phyloP scores from a whole-genome alignment of 2,329 filamentous ascomycete species.

The Fusarium nisikadoi region DNA sequence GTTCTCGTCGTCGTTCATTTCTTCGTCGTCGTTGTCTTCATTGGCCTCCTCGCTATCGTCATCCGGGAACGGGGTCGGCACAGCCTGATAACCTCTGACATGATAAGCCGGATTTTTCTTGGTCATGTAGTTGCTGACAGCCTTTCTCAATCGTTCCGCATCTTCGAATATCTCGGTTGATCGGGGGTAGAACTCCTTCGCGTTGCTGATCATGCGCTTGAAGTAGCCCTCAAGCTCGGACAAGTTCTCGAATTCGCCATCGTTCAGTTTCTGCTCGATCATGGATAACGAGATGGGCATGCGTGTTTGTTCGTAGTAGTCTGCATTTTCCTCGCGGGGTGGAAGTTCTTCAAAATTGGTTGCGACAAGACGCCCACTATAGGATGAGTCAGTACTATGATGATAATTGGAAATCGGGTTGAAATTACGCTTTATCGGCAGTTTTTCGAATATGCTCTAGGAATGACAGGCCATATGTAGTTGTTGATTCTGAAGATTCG shows the following conservation, averaged over 20 bases:
- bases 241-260: conserved; percentile 74
- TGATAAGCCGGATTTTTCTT: conserved; percentile 87
- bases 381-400: conserved; percentile 34
- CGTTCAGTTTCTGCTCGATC: conserved; percentile 79
- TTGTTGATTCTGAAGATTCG: conserved; percentile 76
- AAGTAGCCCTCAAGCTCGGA: conserved; percentile 84
- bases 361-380: conserved; percentile 78
- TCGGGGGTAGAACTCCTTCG: conserved; percentile 84
- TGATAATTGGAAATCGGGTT: neutral
- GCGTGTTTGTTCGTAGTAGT: conserved; percentile 81
- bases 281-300: conserved; percentile 82
- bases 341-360: conserved; percentile 80
- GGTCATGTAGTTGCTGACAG: conserved; percentile 87
- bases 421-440: conserved; percentile 81
- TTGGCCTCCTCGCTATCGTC: conserved; percentile 45
- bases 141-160: conserved; percentile 87
- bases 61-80: conserved; percentile 72
- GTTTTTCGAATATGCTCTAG: conserved; percentile 79
- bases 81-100: conserved; percentile 72
- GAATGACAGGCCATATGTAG: conserved; percentile 76
- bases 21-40: conserved; percentile 48
- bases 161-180: conserved; percentile 80
- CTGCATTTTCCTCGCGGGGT: conserved; percentile 69
- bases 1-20: conserved; percentile 48
- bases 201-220: conserved; percentile 88